Base-by-base conservation (phyloP, 176 grass and related monocot genomes). In the Ananas comosus region DNA sequence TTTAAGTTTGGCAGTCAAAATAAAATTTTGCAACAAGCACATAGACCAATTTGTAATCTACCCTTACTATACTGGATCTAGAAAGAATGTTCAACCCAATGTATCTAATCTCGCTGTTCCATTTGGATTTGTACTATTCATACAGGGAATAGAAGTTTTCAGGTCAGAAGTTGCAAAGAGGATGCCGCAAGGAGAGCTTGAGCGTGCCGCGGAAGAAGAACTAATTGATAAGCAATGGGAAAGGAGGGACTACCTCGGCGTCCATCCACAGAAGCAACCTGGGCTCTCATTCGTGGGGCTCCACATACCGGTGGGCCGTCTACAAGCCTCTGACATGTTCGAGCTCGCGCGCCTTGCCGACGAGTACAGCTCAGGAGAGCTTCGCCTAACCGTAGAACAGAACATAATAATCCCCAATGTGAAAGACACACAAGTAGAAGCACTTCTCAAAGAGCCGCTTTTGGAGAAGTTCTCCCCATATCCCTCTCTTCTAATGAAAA, bases 321-420 rank as follows among this genome's bases (percentile, higher is more conserved):
- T 97, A 14, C 89, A 97, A 63, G 89, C 89, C 1, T 53, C 81
- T 0, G 89, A 97, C 86, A 92, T 92, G 89, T 84, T 88, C 80
- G 86, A 97, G 65, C 86, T 97, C 3, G 82, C 94, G 16, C 84
- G 72, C 53, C 70, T 97, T 54, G 83, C 89, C 64, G 93, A 97
- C 52, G 80, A 86, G 86, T 92, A 97, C 48, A 82, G 94, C 59
- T 82, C 77, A 22, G 79, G 86, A 33, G 86, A 92, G 81, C 94
- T 92, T 59, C 83, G 93, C 10, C 79, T 97, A 13, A 92, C 89
- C 19, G 89, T 92, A 74, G 93, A 97, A 80, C 93, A 97, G 82
- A 97, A 97, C 79, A 70, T 92, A 42, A 80, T 97, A n/a, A 80
- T 97, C 81, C 93, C 93, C 13, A 90, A 97, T 74, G 81, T 97